These are phyloP conservation scores for Malassezia equina DNA, from an alignment of 1,284 basidiomycete species.

Conservation along the genomic window DNA sequence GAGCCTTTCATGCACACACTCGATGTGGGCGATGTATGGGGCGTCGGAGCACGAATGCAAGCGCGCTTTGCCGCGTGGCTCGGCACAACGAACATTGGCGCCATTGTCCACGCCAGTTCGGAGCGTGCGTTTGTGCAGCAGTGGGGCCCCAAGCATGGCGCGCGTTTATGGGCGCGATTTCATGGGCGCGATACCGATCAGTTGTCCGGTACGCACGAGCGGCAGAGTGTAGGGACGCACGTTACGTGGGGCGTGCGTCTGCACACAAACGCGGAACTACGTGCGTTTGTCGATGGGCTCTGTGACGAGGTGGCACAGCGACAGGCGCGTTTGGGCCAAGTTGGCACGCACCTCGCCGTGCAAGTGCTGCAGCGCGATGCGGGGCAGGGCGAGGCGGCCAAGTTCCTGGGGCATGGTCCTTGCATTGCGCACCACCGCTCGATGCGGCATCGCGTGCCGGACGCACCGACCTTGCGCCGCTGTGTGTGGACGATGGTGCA, in stretches of 20 bases:
- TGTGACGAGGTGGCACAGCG: constrained; percentile 29
- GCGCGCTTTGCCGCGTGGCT: constrained; percentile 58
- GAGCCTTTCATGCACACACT: constrained; percentile 59
- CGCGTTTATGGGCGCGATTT: constrained; percentile 70
- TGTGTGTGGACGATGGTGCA: constrained; percentile 68
- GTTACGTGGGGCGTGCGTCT: constrained; percentile 79
- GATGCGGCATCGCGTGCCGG: constrained; percentile 51
- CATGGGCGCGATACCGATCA: constrained; percentile 70
- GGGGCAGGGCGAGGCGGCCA: constrained; percentile 79
- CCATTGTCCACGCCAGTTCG: constrained; percentile 46
- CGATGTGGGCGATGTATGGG: constrained; percentile 76
- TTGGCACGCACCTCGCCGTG: constrained; percentile 62
- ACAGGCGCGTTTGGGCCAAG: constrained; percentile 59
- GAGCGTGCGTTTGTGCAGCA: constrained; percentile 51
- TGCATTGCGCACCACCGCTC: constrained; percentile 77
- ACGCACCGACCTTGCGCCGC: constrained; percentile 63
- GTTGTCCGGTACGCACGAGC: constrained; percentile 55
- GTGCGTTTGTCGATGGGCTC: constrained; percentile 48
- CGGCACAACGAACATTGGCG: constrained; percentile 62
- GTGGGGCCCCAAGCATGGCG: constrained; percentile 71
- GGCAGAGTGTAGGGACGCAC: constrained; percentile 29
- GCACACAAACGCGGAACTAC: constrained; percentile 66
- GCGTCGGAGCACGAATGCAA: constrained; percentile 59
- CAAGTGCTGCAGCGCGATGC: constrained; percentile 76
- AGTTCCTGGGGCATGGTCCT: constrained; percentile 87